Evolutionary conservation across 164 flowering plant genomes (phyloP).

Genomic region (Echeveria elegans): DNA sequence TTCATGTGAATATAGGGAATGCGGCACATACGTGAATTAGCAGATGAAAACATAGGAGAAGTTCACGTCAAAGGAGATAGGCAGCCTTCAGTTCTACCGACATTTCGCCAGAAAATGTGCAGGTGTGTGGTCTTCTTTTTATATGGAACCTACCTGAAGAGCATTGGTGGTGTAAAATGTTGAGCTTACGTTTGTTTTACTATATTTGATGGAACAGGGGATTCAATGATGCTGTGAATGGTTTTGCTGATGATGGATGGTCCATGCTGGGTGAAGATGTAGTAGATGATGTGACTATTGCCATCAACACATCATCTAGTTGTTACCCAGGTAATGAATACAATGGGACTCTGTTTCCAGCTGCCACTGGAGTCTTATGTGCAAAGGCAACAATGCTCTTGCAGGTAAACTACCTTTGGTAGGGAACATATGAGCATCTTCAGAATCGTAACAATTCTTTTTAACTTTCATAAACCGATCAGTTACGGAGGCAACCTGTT

Average conservation of each 20-base stretch:
- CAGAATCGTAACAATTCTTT: background rate
- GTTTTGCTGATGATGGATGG: constrained; percentile 87
- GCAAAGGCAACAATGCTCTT: constrained; percentile 87
- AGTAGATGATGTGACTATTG: constrained; percentile 69
- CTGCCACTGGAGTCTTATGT: constrained; percentile 62
- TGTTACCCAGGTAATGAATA: constrained; percentile 42
- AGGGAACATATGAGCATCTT: background rate
- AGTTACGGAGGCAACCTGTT: background rate
- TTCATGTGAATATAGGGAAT: constrained; percentile 36
- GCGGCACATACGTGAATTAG: constrained; percentile 66
- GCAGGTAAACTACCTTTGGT: constrained; percentile 32
- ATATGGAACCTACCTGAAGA: background rate
- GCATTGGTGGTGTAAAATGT: background rate
- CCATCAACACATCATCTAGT: constrained; percentile 49
- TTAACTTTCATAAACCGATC: background rate
- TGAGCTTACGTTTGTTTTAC: background rate
- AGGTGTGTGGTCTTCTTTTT: constrained; percentile 23
- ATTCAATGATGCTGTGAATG: constrained; percentile 80
- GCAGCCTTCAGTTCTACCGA: constrained; percentile 68
- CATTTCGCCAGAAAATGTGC: constrained; percentile 67
- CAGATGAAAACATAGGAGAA: constrained; percentile 67
- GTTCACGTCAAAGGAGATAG: constrained; percentile 55
- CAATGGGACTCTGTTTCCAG: constrained; percentile 31
- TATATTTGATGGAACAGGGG: constrained; percentile 34
- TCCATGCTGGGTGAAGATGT: constrained; percentile 59